Evolutionary conservation across 768 basidiomycete genomes (phyloP), one percentile per base, ranked within the genome.

Genomic region (Podaxis rugospora): DNA sequence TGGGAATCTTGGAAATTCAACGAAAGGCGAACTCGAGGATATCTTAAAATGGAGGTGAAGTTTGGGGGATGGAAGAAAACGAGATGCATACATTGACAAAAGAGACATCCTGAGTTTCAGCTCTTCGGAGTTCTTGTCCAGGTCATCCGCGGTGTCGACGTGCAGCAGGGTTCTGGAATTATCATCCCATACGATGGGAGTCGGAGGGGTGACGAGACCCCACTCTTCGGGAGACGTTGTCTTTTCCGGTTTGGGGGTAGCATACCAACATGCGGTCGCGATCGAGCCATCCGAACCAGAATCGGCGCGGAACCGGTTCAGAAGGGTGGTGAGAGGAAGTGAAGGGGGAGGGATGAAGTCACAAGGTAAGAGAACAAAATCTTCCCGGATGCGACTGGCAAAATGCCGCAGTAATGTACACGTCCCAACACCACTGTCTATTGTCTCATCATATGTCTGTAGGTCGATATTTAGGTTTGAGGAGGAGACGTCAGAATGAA

Each of bases 321-420:
- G 76, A 1, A 97, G 74, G 0, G 74, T 75, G 32, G 81, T 80
- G 5, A 98, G 80, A 4, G 88, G 78, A n/a, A 97, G 79, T 0
- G 83, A 75, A 0, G 87, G 76, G 0, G 94, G 89, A 7, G 94
- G 88, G 21, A 94, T 81, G 53, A 97, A 92, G 71, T 98, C 95
- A 69, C 94, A 97, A 5, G 95, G 90, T 1, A 98, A 81, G 23
- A 98, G 73, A 42, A 97, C 83, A 71, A 97, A 95, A 72, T 97
- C 95, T 62, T 85, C 85, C 63, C 82, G 79, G 63, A 95, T 94
- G 51, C 87, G 86, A 51, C 70, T 75, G 9, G 90, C 80, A 71
- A 95, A 92, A 68, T 93, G 85, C 55, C 85, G 83, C 61, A 96
- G 80, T 25, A 95, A 78, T 21, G 84, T 78, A 63, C 89, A 90